Evolutionary conservation across 768 basidiomycete species (phyloP), one percentile per base, ranked within the genome.

Genomic region (Termitomyces sp.): DNA sequence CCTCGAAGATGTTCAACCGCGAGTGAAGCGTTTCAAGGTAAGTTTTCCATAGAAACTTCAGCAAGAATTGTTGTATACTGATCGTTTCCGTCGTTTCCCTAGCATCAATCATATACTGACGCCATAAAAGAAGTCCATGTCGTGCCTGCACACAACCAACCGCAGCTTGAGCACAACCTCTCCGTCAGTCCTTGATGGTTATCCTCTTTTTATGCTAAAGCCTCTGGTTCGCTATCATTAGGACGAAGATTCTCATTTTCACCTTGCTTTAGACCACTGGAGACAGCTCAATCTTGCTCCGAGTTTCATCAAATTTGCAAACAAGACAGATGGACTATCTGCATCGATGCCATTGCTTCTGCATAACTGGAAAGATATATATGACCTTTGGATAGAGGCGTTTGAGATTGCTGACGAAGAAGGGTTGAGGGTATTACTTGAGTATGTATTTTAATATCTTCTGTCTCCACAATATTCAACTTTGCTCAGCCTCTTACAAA

Each of bases 191-290:
- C 43, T 70, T 66, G n/a, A n/a, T 7, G 18, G n/a, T 59, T 44
- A 46, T 5, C 48, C 58, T n/a, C 41, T n/a, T 55, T 40, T 57
- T 40, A n/a, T 36, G 26, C 38, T 18, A 33, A 57, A 48, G 33
- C 23, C 59, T 30, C 58, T 14, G 35, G 63, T 2, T 20, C 14
- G 7, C 14, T 18, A 2, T 10, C 28, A 56, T 55, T 13, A 92
- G 89, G 89, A 93, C 63, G 82, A 84, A 67, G 84, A 86, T 58
- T 91, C 89, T 0, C 87, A 92, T 68, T 94, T 95, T 66, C 84
- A 87, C 56, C 78, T 83, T 63, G 81, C 88, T 3, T 75, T 95
- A 35, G 77, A 83, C 30, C 84, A 90, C 66, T 91, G 89, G 87
- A 76, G 82, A 63, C 88, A 94, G 64, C 80, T 95, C 60, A 93